These are phyloP conservation scores for Candida dubliniensis DNA, from an alignment of 1,139 yeast species.

Conservation along the genomic window DNA sequence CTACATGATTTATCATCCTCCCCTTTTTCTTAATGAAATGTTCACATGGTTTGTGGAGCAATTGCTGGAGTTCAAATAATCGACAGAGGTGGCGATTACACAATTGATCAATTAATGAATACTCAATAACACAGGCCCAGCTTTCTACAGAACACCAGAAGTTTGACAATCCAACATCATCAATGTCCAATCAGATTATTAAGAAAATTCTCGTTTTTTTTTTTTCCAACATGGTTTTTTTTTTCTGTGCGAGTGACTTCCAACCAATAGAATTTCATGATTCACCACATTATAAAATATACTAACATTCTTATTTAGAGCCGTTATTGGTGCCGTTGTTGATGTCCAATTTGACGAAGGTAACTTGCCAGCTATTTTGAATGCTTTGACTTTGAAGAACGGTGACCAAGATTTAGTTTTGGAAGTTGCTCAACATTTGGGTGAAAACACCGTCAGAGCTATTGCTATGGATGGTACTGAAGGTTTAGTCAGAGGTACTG, in stretches of 20 bases:
- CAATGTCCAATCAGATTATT: slow-evolving; percentile 3
- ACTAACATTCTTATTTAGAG: slow-evolving; percentile 47
- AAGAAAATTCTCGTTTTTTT: slow-evolving; percentile 1
- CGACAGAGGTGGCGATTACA: too few species aligned
- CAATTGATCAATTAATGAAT: not conserved
- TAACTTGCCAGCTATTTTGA: slow-evolving; percentile 93
- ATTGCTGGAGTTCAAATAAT: too few species aligned
- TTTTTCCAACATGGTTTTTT: slow-evolving; percentile 1
- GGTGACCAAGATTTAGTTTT: slow-evolving; percentile 76
- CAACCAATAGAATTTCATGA: slow-evolving; percentile 7
- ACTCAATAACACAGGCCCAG: not conserved
- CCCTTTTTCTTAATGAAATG: too few species aligned
- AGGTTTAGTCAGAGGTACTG: slow-evolving; percentile 98
- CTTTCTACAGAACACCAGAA: not conserved
- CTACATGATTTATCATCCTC: too few species aligned
- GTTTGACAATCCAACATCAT: too few species aligned
- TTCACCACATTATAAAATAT: not conserved
- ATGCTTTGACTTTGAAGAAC: slow-evolving; percentile 85
- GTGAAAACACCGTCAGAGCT: slow-evolving; percentile 99
- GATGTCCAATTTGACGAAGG: slow-evolving; percentile 99
- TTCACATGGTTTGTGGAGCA: too few species aligned
- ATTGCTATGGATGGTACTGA: slow-evolving; percentile 99
- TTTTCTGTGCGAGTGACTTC: slow-evolving; percentile 13
- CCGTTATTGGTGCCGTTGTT: slow-evolving; percentile 99
- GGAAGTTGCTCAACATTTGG: slow-evolving; percentile 99